Base-by-base conservation (phyloP, 768 basidiomycete genomes). In the Pisolithus tinctorius region DNA sequence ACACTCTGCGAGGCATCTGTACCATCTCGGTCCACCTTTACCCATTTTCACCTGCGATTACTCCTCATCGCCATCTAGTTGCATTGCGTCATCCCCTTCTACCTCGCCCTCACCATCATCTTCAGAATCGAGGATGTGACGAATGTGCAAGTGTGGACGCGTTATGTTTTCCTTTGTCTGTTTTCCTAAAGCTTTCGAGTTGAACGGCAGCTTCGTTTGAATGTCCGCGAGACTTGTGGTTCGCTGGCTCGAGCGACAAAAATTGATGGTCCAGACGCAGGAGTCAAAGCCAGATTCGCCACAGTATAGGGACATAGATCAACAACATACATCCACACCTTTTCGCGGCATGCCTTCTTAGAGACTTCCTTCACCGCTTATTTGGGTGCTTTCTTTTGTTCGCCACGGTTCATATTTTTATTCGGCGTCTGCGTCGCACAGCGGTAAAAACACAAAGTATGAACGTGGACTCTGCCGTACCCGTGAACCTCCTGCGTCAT, bases 331-430 rank as follows among this genome's bases (percentile, higher is more conserved):
- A 40, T 17, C 20, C 48, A 29, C 37, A 89, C 93, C 79, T 93
- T 94, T 50, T 88, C 88, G 40, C 83, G 78, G 65, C 86, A 89
- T 0, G 91, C 91, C 60, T 91, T 93, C 69, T 87, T 91, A 10
- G 88, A 82, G 1, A 84, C 88, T 66, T 94, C 91, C 64, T 95
- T 93, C 34, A 90, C 75, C 39, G 84, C 85, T 61, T 94, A 91
- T 62, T 90, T 93, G 2, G 86, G 80, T 23, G 84, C 80, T 56
- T 87, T 86, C 71, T 78, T 77, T 57, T 91, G 88, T 70, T 91
- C 94, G 69, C 83, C 92, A 67, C 92, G 84, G 66, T 91, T 91
- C 57, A 88, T 86, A 63, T 83, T 91, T 66, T 84, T 91, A 23
- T 79, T 82, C 5, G 78, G 72, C 43, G 71, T 68, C 81, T 81